Percentiles rank a stretch among this genome's conserved stretches.
phyloP scores from a whole-genome alignment of 192 early-diverging fungal genomes.

The Coemansia sp. region DNA sequence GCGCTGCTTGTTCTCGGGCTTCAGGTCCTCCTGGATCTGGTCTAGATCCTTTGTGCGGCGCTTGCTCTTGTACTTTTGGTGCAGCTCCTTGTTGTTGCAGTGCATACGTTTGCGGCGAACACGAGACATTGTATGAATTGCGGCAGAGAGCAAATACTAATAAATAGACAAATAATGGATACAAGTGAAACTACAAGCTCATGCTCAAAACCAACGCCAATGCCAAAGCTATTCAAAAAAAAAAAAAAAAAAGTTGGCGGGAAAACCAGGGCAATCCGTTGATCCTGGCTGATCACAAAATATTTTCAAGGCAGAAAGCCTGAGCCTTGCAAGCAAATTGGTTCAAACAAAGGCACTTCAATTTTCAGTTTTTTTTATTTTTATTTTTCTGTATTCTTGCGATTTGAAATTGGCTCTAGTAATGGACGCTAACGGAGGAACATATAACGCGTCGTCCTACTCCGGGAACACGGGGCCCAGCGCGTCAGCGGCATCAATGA shows the following conservation, averaged over 20 bases:
- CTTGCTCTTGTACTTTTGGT: conserved; percentile 79
- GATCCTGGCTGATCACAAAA: conserved; percentile 8
- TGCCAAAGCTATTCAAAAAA: not conserved
- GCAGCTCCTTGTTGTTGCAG: conserved; percentile 67
- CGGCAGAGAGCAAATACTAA: not conserved
- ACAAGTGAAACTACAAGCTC: not conserved
- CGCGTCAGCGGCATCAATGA: conserved; percentile 13
- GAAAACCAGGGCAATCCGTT: not conserved
- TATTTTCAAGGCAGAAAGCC: conserved; percentile 15
- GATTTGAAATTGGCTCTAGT: not conserved
- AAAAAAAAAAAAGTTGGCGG: conserved; percentile 14
- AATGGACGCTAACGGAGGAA: conserved; percentile 10
- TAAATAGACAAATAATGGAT: not conserved
- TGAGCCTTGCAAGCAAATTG: not conserved
- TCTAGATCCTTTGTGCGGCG: conserved; percentile 91
- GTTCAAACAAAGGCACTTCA: not conserved
- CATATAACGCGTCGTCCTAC: not conserved
- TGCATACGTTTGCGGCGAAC: conserved; percentile 55
- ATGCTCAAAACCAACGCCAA: not conserved
- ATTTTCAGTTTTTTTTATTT: not conserved
- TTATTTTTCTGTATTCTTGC: not conserved
- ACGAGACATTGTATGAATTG: conserved; percentile 34
- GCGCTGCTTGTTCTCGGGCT: conserved; percentile 66
- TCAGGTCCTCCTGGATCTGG: conserved; percentile 91
- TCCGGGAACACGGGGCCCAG: not conserved